Conservation (phyloP, 192 early-diverging fungal genomes). For the Mortierella claussenii region DNA sequence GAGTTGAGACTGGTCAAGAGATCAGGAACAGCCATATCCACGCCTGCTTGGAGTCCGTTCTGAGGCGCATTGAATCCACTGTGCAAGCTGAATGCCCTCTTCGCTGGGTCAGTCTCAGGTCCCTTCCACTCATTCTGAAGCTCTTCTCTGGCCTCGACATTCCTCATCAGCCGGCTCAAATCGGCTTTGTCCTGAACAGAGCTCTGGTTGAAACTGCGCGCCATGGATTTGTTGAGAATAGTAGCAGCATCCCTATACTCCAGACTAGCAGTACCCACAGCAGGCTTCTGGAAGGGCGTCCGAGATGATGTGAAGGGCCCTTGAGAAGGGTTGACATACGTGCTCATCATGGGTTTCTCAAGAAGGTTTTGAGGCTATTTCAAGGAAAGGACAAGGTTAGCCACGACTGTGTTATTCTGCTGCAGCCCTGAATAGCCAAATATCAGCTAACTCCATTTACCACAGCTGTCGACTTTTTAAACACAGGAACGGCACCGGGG, state of each 20-base stretch:
- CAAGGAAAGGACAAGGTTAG: no score
- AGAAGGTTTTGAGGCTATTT: conserved; percentile 8
- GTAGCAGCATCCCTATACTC: conserved; percentile 41
- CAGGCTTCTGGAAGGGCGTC: conserved; percentile 25
- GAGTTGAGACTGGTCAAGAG: conserved; percentile 17
- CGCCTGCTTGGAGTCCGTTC: conserved; percentile 10
- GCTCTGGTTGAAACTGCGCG: conserved; percentile 28
- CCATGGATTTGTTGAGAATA: conserved; percentile 47
- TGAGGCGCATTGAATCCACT: conserved; percentile 17
- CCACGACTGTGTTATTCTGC: no score
- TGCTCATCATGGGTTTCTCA: conserved; percentile 34
- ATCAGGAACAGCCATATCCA: conserved; percentile 32
- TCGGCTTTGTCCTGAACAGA: conserved; percentile 35
- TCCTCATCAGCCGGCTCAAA: conserved; percentile 35
- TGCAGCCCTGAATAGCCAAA: no score
- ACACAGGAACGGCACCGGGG: conserved; percentile 24
- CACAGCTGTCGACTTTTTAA: conserved; percentile 15
- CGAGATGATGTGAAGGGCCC: conserved; percentile 9
- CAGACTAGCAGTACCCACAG: background rate
- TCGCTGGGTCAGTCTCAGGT: conserved; percentile 24
- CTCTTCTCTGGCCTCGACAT: conserved; percentile 42
- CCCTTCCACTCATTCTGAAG: conserved; percentile 32
- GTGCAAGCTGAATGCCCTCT: conserved; percentile 34
- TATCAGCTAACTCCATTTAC: no score
- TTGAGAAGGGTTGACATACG: conserved; percentile 32